Percentiles rank a stretch among this genome's conserved stretches.
Evolutionary conservation across 2,329 filamentous ascomycete genomes (phyloP).

Genomic region (Colletotrichum cordylinicola): DNA sequence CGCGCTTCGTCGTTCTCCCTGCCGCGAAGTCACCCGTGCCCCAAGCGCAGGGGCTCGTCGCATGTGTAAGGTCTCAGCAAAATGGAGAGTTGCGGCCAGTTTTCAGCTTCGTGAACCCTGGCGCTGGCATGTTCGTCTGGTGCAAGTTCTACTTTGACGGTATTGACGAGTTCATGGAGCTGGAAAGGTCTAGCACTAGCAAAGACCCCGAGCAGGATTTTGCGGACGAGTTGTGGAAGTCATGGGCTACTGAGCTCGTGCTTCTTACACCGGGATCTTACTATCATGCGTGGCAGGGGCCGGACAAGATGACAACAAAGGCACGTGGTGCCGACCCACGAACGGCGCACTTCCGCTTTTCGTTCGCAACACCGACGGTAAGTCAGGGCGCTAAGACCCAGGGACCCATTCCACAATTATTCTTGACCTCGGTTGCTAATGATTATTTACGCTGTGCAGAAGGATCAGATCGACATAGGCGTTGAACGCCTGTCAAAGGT

Average conservation of each 20-base stretch:
- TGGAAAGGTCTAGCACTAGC: neutral
- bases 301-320: constrained; percentile 27
- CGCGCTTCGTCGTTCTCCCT: neutral
- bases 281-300: constrained; percentile 35
- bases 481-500: neutral
- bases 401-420: neutral
- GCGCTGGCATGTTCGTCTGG: constrained; percentile 38
- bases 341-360: constrained; percentile 31
- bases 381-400: neutral
- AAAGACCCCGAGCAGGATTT: neutral
- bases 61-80: neutral
- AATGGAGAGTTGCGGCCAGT: constrained; percentile 21
- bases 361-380: constrained; percentile 33
- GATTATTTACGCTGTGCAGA: neutral
- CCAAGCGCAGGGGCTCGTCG: neutral
- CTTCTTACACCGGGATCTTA: constrained; percentile 35
- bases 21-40: neutral
- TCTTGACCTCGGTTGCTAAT: neutral
- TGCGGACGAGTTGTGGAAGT: constrained; percentile 20
- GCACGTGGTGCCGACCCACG: constrained; percentile 26
- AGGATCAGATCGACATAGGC: neutral
- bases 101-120: constrained; percentile 33
- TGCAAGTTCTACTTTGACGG: constrained; percentile 31
- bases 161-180: constrained; percentile 20
- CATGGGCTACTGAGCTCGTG: constrained; percentile 24